phyloP scores from a whole-genome alignment of 805 yeast species.

The Spathaspora sp. region DNA sequence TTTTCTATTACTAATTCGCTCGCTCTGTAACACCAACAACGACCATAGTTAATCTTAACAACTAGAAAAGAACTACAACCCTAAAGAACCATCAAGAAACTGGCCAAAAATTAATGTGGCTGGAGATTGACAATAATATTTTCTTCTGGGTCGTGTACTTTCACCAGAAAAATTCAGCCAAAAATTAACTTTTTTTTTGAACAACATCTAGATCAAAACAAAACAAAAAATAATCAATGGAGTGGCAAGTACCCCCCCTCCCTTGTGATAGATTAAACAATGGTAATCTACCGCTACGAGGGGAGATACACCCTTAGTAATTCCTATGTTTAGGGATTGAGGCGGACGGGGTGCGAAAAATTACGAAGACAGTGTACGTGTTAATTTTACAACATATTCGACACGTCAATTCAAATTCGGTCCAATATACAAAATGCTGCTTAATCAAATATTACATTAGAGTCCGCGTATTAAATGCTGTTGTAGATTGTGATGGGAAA shows the following conservation, averaged over 20 bases:
- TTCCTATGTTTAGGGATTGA: neutral
- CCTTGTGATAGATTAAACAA: neutral
- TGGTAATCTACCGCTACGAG: neutral
- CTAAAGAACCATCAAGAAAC: neutral
- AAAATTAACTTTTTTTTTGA: neutral
- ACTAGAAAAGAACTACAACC: neutral
- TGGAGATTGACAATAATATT: neutral
- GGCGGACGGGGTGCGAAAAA: neutral
- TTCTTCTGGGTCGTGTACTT: neutral
- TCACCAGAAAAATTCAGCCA: neutral
- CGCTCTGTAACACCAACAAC: too few relatives aligned
- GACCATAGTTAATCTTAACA: too few relatives aligned
- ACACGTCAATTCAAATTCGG: neutral
- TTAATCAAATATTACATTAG: too few relatives aligned
- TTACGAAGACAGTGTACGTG: too few relatives aligned
- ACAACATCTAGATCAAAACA: neutral
- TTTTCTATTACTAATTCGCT: too few relatives aligned
- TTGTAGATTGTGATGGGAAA: neutral
- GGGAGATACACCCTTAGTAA: neutral
- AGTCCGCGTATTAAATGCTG: neutral
- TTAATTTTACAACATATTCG: too few relatives aligned
- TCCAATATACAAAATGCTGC: too few relatives aligned
- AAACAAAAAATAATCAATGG: neutral
- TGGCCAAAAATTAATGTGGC: neutral
- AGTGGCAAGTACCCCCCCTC: neutral